Percentiles rank a stretch among this genome's conserved stretches.
phyloP scores from a whole-genome alignment of 805 yeast species.

The Myxozyma geophila region DNA sequence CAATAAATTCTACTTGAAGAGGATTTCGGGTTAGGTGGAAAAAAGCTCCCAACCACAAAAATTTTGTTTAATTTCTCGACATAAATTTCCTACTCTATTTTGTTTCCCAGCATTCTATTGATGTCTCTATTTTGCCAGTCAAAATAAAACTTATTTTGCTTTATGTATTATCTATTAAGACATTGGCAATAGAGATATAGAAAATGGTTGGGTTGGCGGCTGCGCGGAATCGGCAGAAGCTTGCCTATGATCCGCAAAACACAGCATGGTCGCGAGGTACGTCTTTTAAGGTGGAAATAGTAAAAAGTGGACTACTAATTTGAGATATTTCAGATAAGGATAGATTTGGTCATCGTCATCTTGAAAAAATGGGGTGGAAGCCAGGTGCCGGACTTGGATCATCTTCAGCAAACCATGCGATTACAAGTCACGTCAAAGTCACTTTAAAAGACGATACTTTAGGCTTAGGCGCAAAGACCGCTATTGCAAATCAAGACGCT shows the following conservation, averaged over 20 bases:
- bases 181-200: background rate
- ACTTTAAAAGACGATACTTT: slow-evolving; percentile 76
- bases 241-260: slow-evolving; percentile 92
- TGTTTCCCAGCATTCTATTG: background rate
- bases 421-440: slow-evolving; percentile 83
- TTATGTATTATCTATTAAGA: background rate
- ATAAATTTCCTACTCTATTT: background rate
- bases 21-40: slow-evolving; percentile 7
- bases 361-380: slow-evolving; percentile 85
- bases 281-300: background rate
- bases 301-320: background rate
- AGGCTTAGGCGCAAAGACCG: slow-evolving; percentile 71
- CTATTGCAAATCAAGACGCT: slow-evolving; percentile 63
- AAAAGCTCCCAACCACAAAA: slow-evolving; percentile 5
- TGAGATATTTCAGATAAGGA: slow-evolving; percentile 50
- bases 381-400: slow-evolving; percentile 90
- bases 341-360: slow-evolving; percentile 85
- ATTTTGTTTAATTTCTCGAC: background rate
- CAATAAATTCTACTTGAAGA: background rate
- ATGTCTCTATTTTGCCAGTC: background rate
- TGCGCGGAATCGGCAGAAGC: slow-evolving; percentile 74
- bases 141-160: background rate
- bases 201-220: slow-evolving; percentile 54
- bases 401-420: slow-evolving; percentile 52
- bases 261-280: slow-evolving; percentile 86